Evolutionary conservation across 202 grass and related monocot genomes (phyloP).

Genomic region (Elaeis oleifera): DNA sequence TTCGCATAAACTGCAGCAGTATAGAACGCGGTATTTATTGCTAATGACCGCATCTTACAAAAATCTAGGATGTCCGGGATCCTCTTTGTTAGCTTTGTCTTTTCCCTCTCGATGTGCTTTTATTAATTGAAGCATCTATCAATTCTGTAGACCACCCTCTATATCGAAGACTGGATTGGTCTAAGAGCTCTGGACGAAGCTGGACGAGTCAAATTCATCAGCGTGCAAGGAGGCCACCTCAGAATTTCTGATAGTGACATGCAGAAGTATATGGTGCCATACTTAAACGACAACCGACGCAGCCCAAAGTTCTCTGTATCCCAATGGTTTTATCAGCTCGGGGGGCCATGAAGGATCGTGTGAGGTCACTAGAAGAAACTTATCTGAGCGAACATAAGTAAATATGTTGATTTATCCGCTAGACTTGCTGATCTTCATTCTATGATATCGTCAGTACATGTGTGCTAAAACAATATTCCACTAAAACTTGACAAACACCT

Average conservation of each 20-base stretch:
- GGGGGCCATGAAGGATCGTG: neutral
- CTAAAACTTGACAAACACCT: no score
- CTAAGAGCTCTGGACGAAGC: conserved; percentile 69
- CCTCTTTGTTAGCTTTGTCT: neutral
- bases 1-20: no score
- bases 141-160: conserved; percentile 48
- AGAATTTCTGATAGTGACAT: conserved; percentile 71
- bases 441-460: no score
- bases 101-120: neutral
- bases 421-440: no score
- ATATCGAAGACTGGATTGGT: conserved; percentile 83
- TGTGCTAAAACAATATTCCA: no score
- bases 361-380: no score
- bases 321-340: neutral
- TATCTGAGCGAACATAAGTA: no score
- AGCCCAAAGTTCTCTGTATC: neutral
- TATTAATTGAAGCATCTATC: neutral
- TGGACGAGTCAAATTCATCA: conserved; percentile 66
- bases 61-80: no score
- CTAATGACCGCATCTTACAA: no score
- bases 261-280: conserved; percentile 79
- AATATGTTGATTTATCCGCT: no score
- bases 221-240: conserved; percentile 67
- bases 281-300: conserved; percentile 21
- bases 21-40: no score